Evolutionary conservation across 768 basidiomycete species (phyloP).

Genomic region (Mycena olivaceomarginata): DNA sequence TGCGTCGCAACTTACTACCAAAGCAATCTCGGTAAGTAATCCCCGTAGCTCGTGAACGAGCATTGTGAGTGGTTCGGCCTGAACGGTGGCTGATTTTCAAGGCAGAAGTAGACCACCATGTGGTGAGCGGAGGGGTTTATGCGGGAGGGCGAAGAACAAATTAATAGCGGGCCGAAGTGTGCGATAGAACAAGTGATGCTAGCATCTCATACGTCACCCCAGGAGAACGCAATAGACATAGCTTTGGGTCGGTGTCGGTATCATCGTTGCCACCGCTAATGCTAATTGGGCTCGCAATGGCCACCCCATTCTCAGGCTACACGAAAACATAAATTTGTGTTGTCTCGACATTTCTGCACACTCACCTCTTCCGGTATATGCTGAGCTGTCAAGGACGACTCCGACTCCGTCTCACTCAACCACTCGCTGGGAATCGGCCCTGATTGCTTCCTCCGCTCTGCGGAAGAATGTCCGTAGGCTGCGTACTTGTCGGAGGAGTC

Average conservation of each 20-base stretch:
- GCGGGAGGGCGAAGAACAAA: too few relatives aligned
- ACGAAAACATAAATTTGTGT: not conserved
- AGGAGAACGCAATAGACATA: conserved; percentile 17
- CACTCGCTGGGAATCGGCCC: not conserved
- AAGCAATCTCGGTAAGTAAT: too few relatives aligned
- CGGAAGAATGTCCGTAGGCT: not conserved
- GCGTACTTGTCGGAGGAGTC: not conserved
- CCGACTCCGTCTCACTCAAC: conserved; percentile 17
- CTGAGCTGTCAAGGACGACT: not conserved
- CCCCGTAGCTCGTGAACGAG: too few relatives aligned
- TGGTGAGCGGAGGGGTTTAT: too few relatives aligned
- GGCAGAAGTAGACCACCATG: too few relatives aligned
- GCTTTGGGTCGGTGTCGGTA: not conserved
- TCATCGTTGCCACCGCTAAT: not conserved
- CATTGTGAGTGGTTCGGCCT: too few relatives aligned
- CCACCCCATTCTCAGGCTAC: not conserved
- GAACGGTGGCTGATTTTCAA: too few relatives aligned
- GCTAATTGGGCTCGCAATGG: not conserved
- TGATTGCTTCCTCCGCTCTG: not conserved
- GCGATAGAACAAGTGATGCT: too few relatives aligned
- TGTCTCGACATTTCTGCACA: not conserved
- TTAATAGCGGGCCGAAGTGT: too few relatives aligned
- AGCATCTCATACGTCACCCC: not conserved
- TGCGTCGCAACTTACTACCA: too few relatives aligned
- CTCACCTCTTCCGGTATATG: not conserved